phyloP scores from a whole-genome alignment of 148 eudicot genomes.

The Vaccinium myrtillus region DNA sequence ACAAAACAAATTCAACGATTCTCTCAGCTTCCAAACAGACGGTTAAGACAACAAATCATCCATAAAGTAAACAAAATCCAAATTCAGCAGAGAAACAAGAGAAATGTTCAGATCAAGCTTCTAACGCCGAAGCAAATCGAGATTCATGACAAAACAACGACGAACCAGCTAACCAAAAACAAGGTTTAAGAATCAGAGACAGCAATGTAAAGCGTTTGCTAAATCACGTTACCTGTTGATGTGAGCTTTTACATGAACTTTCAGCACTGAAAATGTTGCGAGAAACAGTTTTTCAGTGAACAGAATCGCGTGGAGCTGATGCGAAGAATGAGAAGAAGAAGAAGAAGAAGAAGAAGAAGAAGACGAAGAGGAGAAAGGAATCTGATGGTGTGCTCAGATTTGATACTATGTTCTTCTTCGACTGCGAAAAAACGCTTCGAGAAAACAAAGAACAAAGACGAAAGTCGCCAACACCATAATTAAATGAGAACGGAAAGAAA shows the following conservation, averaged over 20 bases:
- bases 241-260: background rate
- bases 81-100: background rate
- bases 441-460: background rate
- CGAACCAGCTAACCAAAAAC: background rate
- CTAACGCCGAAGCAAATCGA: slow-evolving; percentile 7
- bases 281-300: background rate
- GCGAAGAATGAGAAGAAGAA: background rate
- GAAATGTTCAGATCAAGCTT: background rate
- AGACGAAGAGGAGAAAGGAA: background rate
- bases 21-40: slow-evolving; percentile 6
- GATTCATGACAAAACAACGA: background rate
- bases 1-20: background rate
- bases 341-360: background rate
- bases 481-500: background rate
- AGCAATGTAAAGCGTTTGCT: background rate
- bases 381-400: background rate
- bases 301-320: background rate
- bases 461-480: background rate
- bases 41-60: background rate
- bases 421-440: background rate
- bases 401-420: background rate
- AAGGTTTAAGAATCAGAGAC: background rate
- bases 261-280: background rate
- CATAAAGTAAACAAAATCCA: background rate
- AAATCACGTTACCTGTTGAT: background rate